Conservation (phyloP, 345 rosid genomes). For the Acer negundo region DNA sequence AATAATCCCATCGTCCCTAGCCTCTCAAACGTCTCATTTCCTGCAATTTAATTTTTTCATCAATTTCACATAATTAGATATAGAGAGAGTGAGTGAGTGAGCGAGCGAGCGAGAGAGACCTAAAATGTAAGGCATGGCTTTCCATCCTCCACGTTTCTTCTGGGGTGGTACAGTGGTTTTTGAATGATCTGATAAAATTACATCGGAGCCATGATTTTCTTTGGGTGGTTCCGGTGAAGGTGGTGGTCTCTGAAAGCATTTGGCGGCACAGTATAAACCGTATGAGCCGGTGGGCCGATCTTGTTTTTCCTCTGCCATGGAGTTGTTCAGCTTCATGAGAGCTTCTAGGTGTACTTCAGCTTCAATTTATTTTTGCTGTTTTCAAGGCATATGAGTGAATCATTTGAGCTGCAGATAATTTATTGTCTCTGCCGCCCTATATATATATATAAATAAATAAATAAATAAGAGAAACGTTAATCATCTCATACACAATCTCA, state of each 20-base stretch:
- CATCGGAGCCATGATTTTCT: not conserved
- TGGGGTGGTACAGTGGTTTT: not conserved
- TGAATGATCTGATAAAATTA: not conserved
- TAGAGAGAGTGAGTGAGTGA: no score
- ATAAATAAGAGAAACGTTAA: no score
- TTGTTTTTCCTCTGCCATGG: not conserved
- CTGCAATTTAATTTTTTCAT: constrained; percentile 25
- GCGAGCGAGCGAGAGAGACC: constrained; percentile 20
- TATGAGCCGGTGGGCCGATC: not conserved
- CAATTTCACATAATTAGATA: no score
- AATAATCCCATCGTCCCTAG: constrained; percentile 60
- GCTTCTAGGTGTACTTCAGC: not conserved
- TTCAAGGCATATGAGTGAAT: not conserved
- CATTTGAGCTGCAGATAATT: no score
- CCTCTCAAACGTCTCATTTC: constrained; percentile 80
- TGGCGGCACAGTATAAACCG: not conserved
- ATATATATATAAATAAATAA: no score
- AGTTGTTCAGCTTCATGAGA: not conserved
- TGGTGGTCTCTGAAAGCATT: constrained; percentile 7
- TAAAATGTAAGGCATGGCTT: constrained; percentile 39
- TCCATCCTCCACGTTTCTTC: constrained; percentile 44
- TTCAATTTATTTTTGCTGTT: not conserved
- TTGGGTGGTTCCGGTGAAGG: not conserved
- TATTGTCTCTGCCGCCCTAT: no score
- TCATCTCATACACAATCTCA: no score